Conservation (phyloP, 768 basidiomycete species). For the Collybiopsis confluens region DNA sequence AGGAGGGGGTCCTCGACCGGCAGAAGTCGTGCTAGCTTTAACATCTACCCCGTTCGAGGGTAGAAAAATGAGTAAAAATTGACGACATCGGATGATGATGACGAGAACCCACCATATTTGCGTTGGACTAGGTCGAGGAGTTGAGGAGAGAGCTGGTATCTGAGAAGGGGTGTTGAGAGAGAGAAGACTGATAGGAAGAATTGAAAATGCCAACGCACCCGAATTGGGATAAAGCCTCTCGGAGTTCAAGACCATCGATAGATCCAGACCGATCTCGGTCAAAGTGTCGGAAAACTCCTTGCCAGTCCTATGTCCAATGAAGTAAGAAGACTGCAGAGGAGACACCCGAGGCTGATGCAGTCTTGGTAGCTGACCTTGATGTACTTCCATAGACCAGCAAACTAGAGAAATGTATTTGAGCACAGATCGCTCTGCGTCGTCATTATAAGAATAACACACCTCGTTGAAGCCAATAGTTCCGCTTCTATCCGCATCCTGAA, state of each 20-base stretch:
- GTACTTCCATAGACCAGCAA: constrained; percentile 77
- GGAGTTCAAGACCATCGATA: constrained; percentile 69
- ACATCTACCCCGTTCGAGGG: constrained; percentile 44
- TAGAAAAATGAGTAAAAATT: constrained; percentile 22
- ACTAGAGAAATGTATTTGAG: constrained; percentile 32
- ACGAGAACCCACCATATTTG: constrained; percentile 65
- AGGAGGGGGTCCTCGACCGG: constrained; percentile 27
- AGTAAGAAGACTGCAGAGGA: not conserved
- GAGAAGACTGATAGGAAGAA: no score
- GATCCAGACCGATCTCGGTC: constrained; percentile 80
- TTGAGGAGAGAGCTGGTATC: constrained; percentile 65
- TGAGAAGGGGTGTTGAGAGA: constrained; percentile 15
- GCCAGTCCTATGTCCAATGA: constrained; percentile 57
- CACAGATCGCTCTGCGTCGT: constrained; percentile 13
- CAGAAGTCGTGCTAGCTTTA: constrained; percentile 44
- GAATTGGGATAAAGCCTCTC: constrained; percentile 67
- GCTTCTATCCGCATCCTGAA: constrained; percentile 62
- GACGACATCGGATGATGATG: not conserved
- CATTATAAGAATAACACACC: constrained; percentile 37
- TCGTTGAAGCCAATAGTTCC: constrained; percentile 81
- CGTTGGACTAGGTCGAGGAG: constrained; percentile 62
- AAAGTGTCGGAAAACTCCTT: constrained; percentile 78
- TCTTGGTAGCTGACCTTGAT: constrained; percentile 45
- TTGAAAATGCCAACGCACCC: constrained; percentile 36
- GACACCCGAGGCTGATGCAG: not conserved